phyloP scores from a whole-genome alignment of 129 eudicot species.

The Tagetes patula region DNA sequence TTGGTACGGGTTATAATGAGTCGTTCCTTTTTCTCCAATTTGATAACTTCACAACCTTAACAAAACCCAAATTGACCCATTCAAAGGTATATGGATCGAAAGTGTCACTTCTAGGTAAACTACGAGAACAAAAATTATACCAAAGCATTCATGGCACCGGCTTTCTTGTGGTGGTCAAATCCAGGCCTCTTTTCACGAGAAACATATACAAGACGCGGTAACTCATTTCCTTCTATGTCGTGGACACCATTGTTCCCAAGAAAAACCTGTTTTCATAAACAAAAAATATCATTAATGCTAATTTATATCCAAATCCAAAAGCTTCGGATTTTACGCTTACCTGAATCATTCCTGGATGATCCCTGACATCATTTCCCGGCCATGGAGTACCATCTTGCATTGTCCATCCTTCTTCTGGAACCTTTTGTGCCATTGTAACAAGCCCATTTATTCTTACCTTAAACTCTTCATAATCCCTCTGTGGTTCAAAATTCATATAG shows the following conservation, averaged over 20 bases:
- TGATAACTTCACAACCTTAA: not conserved
- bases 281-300: not conserved
- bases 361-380: conserved; percentile 91
- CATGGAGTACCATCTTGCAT: conserved; percentile 94
- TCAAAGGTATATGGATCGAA: not conserved
- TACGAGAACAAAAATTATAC: conserved; percentile 32
- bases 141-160: conserved; percentile 91
- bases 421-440: conserved; percentile 84
- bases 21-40: not conserved
- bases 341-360: conserved; percentile 97
- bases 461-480: conserved; percentile 92
- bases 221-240: conserved; percentile 78
- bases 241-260: conserved; percentile 74
- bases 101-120: not conserved
- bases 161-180: conserved; percentile 86
- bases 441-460: conserved; percentile 80
- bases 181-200: conserved; percentile 98
- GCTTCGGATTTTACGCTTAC: conserved; percentile 23
- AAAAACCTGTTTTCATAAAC: conserved; percentile 48
- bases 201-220: conserved; percentile 83
- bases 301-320: not conserved
- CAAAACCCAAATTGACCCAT: too few species aligned
- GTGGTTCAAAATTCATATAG: conserved; percentile 28
- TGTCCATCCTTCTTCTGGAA: conserved; percentile 95
- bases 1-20: not conserved